Base-by-base conservation (phyloP, 1,139 yeast species). In the Neolecta irregularis region DNA sequence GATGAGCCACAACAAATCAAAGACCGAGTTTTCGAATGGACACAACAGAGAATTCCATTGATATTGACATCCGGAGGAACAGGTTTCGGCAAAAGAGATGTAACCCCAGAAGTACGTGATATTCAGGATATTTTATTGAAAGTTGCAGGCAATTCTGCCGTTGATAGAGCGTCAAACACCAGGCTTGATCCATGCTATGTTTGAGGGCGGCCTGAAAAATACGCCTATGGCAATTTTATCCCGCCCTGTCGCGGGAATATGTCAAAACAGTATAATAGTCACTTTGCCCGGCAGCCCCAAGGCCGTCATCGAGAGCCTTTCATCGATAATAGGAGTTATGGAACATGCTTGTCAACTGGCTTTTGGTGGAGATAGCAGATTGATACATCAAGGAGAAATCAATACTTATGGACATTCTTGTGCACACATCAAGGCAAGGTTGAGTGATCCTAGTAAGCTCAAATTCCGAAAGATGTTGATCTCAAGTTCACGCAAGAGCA, bases 51-150 rank as follows among this genome's bases (percentile, higher is more conserved):
- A 1, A 19, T 47, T 25, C 35, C 47, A 8, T 44, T 60, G 15
- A 47, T 64, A 9, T 30, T 65, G 8, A 59, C 66, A 1, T 51
- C 60, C n/a, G 72, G 72, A 4, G 71, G 72, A 0, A 66, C 72
- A 0, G 72, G 72, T 3, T 64, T 66, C 45, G 50, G 62, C 4
- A 44, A 44, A 3, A 45, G 55, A 6, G 72, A 66, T 46, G 48
- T 55, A 8, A 65, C 72, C 1, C 71, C 71, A 1, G 72, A 66
- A n/a, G n/a, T n/a, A n/a, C n/a, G n/a, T n/a, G n/a, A n/a, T n/a
- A n/a, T n/a, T n/a, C n/a, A n/a, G n/a, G n/a, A n/a, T n/a, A n/a
- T n/a, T n/a, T n/a, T n/a, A n/a, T n/a, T n/a, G n/a, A n/a, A n/a
- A n/a, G n/a, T n/a, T n/a, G n/a, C n/a, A n/a, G 40, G 68, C 69